Base-by-base conservation (phyloP, 164 flowering plant species). In the Vitis rupestris region DNA sequence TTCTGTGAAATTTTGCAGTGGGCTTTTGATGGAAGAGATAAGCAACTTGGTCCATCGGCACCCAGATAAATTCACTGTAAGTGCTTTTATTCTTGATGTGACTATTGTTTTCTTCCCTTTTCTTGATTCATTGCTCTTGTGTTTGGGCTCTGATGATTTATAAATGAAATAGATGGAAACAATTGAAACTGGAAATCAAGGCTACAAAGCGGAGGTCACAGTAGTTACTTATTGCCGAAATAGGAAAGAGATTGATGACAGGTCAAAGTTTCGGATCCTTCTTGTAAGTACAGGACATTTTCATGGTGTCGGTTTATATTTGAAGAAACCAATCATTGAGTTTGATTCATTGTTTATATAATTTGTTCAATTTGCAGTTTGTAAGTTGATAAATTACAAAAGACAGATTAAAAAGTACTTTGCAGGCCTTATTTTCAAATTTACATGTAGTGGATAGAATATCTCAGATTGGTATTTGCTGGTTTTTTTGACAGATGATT, bases 401-500 rank as follows among this genome's bases (percentile, higher is more conserved):
- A 61, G 64, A 14, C 52, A 63, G 15, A 9, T 50, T 27, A 50
- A 15, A 11, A 37, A 52, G 30, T 66, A 31, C 8, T 31, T 48
- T 27, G 9, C n/a, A 50, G 13, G 9, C 14, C 30, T 29, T 10
- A 64, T 31, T 58, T 67, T 8, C 17, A 16, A 23, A 51, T 31
- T 53, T 44, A 17, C 23, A n/a, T 67, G 29, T 58, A 54, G 64
- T 30, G 69, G 56, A 60, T 81, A 80, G 80, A 70, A 74, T 72
- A 66, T 85, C 85, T 78, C 87, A 82, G 85, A 79, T 82, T 83
- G 75, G 88, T 85, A 72, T 88, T 86, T 81, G 78, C 84, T 91
- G 83, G 81, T 88, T 71, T 88, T 88, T 77, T 89, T 94, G 99
- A 94, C 99, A 94, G 95, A 92, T 80, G 80, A 89, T 86, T 94